Base-by-base conservation (phyloP, 352 stramenopile genomes). In the Thraustotheca clavata region DNA sequence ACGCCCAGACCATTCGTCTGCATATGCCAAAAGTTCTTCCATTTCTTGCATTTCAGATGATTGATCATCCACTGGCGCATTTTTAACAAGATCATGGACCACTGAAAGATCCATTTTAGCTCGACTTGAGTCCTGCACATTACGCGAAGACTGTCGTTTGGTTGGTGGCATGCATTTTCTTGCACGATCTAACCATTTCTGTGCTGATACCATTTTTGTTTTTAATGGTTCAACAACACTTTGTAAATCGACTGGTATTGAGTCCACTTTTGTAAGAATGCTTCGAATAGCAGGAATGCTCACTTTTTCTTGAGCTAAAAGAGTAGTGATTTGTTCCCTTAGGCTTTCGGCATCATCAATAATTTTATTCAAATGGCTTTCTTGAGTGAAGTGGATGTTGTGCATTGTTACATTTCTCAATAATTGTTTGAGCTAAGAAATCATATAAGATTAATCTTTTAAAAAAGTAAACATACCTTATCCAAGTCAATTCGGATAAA, bases 1-100 rank as follows among this genome's bases (percentile, higher is more conserved):
- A 49, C 88, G 89, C 5, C 80, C 71, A 6, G 82, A 80, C 86
- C 86, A 95, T 39, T 86, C 82, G 55, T 93, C 83, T 2, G 86
- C 86, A 70, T 85, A 95, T 60, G 84, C 83, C 6, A 95, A 69
- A n/a, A 95, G 67, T 27, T 93, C 86, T 61, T 95, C 83, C 83
- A 95, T 95, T 69, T 95, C 86, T 67, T 89, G 92, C 71, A 92
- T 86, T 49, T 95, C 86, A 8, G 74, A 76, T 41, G 77, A 93
- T 33, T 34, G 22, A 49, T 90, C 84, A 59, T 93, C 83, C 69
- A 82, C 91, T 0, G 86, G 86, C n/a, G 83, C 84, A 65, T 91
- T 82, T n/a, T 90, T 79, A 4, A 95, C 82, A 8, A 95, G 67
- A 31, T 83, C 80, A 6, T 85, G 86, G 59, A 95, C 91, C 2